Percentiles rank a stretch among this genome's conserved stretches.
Conservation (phyloP, 2,329 filamentous ascomycete species). For the Coniochaeta sp. region DNA sequence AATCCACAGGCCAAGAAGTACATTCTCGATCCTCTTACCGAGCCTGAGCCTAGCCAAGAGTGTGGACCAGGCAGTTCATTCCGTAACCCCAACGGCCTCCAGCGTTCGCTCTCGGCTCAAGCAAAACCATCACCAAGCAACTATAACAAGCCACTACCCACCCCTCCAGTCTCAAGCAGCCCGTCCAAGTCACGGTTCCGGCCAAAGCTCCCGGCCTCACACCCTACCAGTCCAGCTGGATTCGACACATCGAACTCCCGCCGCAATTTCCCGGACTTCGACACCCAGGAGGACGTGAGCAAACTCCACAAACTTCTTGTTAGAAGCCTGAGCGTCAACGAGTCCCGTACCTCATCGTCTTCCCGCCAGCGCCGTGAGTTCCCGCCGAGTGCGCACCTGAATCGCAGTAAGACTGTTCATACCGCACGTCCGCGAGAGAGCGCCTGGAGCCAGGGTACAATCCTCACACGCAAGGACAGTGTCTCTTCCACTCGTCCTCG, state of each 20-base stretch:
- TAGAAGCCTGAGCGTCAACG: slow-evolving; percentile 13
- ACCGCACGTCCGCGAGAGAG: slow-evolving; percentile 15
- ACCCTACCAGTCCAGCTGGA: slow-evolving; percentile 4
- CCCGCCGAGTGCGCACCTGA: slow-evolving; percentile 10
- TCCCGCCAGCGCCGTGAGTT: slow-evolving; percentile 4
- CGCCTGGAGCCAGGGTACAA: slow-evolving; percentile 20
- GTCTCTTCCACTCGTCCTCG: slow-evolving; percentile 6
- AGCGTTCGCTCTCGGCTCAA: slow-evolving; percentile 12
- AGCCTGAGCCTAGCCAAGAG: slow-evolving; percentile 60
- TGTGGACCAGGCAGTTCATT: slow-evolving; percentile 58
- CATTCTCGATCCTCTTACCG: slow-evolving; percentile 62
- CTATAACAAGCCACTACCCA: slow-evolving; percentile 14
- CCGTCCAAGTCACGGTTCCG: slow-evolving; percentile 41
- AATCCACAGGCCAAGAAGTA: slow-evolving; percentile 55
- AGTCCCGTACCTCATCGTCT: slow-evolving; percentile 8
- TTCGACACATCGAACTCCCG: not conserved
- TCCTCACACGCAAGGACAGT: slow-evolving; percentile 16
- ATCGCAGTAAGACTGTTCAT: slow-evolving; percentile 13
- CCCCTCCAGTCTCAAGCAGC: slow-evolving; percentile 47
- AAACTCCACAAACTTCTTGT: slow-evolving; percentile 12
- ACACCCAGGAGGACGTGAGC: slow-evolving; percentile 9
- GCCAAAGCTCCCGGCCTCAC: slow-evolving; percentile 20
- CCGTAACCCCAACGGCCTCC: slow-evolving; percentile 23
- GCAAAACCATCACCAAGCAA: slow-evolving; percentile 15
- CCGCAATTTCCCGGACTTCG: slow-evolving; percentile 5